Percentiles rank a stretch among this genome's conserved stretches.
Conservation (phyloP, 2,329 filamentous ascomycete genomes). For the Elsinoe australis region DNA sequence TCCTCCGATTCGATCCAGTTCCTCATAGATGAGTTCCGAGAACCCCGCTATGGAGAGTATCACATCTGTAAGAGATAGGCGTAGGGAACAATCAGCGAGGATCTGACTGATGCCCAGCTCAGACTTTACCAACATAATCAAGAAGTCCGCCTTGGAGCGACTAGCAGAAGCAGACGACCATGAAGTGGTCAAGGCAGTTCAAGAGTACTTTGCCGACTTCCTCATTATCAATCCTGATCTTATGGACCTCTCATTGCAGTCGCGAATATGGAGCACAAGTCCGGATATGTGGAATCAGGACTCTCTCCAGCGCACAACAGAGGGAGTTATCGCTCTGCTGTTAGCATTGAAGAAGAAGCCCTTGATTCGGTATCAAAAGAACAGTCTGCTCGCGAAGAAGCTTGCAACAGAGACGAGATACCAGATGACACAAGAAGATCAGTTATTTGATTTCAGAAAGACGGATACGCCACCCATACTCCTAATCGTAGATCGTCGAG, state of each 20-base stretch:
- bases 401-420: constrained; percentile 88
- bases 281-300: constrained; percentile 90
- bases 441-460: constrained; percentile 91
- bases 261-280: constrained; percentile 70
- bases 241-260: constrained; percentile 68
- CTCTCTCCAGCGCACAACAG: constrained; percentile 74
- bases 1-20: constrained; percentile 88
- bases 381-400: constrained; percentile 83
- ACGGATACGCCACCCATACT: constrained; percentile 91
- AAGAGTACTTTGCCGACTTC: constrained; percentile 96
- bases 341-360: constrained; percentile 94
- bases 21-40: constrained; percentile 88
- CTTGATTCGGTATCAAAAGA: constrained; percentile 85
- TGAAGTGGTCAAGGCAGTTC: constrained; percentile 87
- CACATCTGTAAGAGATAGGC: constrained; percentile 55
- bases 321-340: constrained; percentile 76
- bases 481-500: constrained; percentile 79
- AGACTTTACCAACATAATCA: constrained; percentile 94
- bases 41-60: constrained; percentile 97
- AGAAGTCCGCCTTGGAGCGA: constrained; percentile 89
- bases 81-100: constrained; percentile 18
- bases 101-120: constrained; percentile 29
- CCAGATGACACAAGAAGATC: constrained; percentile 88
- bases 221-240: constrained; percentile 91
- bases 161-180: constrained; percentile 95